These are phyloP conservation scores for Psilocybe subaeruginosa DNA, from an alignment of 768 basidiomycete species.

Conservation along the genomic window DNA sequence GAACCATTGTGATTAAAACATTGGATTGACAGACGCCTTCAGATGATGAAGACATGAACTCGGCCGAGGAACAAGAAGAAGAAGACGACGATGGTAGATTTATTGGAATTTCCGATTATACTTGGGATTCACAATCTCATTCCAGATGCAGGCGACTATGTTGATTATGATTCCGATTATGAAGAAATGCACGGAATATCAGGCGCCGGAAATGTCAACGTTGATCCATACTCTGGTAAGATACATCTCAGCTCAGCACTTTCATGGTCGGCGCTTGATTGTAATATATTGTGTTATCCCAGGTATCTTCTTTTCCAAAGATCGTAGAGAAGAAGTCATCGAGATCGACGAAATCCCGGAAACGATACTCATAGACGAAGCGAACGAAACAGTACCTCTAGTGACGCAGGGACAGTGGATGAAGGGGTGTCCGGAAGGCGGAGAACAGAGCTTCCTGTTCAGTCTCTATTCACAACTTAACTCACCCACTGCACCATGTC, in stretches of 20 bases:
- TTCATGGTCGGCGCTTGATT: conserved; percentile 3
- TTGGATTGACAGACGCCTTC: conserved; percentile 49
- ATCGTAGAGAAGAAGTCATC: conserved; percentile 88
- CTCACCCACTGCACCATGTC: conserved; percentile 67
- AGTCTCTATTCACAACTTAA: conserved; percentile 77
- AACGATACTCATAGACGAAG: conserved; percentile 41
- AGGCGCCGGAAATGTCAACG: conserved; percentile 50
- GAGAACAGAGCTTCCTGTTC: conserved; percentile 89
- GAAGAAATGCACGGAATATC: conserved; percentile 41
- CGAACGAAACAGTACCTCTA: conserved; percentile 55
- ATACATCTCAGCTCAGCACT: not conserved
- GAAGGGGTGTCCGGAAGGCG: conserved; percentile 94
- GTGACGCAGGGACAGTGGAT: conserved; percentile 95
- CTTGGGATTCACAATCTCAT: not conserved
- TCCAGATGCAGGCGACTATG: conserved; percentile 54
- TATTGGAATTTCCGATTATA: not conserved
- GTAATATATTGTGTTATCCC: conserved; percentile 1
- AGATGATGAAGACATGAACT: conserved; percentile 53
- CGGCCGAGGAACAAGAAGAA: conserved; percentile 54
- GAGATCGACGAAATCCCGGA: conserved; percentile 87
- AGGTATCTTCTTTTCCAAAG: conserved; percentile 97
- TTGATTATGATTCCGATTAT: conserved; percentile 85
- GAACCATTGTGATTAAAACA: conserved; percentile 1
- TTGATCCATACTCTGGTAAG: conserved; percentile 89
- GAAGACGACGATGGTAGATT: conserved; percentile 42